Base-by-base conservation (phyloP, 2,329 filamentous ascomycete genomes). In the Fusarium drepaniforme region DNA sequence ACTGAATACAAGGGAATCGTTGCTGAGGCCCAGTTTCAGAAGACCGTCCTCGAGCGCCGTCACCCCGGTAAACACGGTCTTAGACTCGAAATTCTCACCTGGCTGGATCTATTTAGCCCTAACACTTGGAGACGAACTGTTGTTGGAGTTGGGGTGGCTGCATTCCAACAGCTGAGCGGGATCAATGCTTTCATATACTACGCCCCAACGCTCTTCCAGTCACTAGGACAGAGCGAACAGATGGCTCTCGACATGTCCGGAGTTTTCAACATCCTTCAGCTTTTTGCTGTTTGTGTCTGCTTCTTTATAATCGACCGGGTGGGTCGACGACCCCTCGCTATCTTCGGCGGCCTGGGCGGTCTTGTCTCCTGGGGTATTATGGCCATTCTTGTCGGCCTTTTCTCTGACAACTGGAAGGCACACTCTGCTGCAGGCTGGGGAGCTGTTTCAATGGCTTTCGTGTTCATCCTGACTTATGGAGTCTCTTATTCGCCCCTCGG, bases 1-100 rank as follows among this genome's bases (percentile, higher is more conserved):
- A 89, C 90, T 0, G 88, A 93, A 80, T 91, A 89, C 74, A 85
- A 88, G 72, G 91, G 92, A 63, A 90, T 90, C 49, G 83, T 89
- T 72, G 85, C 89, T 70, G 88, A 86, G 5, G 82, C 89, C 18
- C 81, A 83, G 3, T 88, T 90, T 63, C 89, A 91, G 79, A 85
- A 86, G 37, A 88, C 89, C 73, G 37, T 60, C 2, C 63, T 58
- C 8, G 63, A 72, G 64, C 57, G 63, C 28, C 51, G 60, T 21
- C 64, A 74, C 13, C 70, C 56, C 61, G 23, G 70, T 2, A 62
- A 51, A 12, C 40, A 23, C 4, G 72, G 70, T 1, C 13, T 59
- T 9, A 67, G 58, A 37, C 67, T 74, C 9, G 84, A 88, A 63
- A 84, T 84, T 3, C 81, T 83, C 35, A 86, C 83, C 15, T 88